These are phyloP conservation scores for Talaromyces marneffei DNA, from an alignment of 2,329 filamentous ascomycete genomes.

Conservation along the genomic window DNA sequence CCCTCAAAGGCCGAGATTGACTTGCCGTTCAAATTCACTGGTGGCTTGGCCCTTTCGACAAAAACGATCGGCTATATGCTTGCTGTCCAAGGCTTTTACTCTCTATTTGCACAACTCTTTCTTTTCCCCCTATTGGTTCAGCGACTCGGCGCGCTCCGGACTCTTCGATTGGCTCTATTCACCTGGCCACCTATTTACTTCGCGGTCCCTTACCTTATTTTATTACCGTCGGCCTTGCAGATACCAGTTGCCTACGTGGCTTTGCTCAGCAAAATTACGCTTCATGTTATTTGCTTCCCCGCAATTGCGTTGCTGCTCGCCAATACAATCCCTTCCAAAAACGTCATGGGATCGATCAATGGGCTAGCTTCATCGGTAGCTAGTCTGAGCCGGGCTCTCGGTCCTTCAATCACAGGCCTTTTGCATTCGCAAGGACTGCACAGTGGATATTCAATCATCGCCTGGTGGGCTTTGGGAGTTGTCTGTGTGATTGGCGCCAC, in stretches of 20 bases:
- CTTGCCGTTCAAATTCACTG: slow-evolving; percentile 82
- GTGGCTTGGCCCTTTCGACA: slow-evolving; percentile 76
- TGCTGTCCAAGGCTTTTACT: slow-evolving; percentile 81
- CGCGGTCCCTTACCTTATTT: slow-evolving; percentile 77
- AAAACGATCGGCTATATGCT: slow-evolving; percentile 83
- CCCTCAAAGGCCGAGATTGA: slow-evolving; percentile 45
- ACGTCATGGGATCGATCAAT: slow-evolving; percentile 86
- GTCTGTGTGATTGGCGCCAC: slow-evolving; percentile 70
- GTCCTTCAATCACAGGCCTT: slow-evolving; percentile 79
- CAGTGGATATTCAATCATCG: slow-evolving; percentile 76
- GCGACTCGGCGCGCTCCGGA: slow-evolving; percentile 68
- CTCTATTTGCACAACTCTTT: slow-evolving; percentile 77
- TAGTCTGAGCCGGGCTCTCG: slow-evolving; percentile 79
- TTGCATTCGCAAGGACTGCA: slow-evolving; percentile 75
- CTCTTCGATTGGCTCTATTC: slow-evolving; percentile 75
- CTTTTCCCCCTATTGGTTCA: slow-evolving; percentile 74
- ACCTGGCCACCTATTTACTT: slow-evolving; percentile 86
- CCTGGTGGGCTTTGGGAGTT: slow-evolving; percentile 85
- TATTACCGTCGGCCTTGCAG: slow-evolving; percentile 67
- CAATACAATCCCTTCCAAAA: slow-evolving; percentile 76
- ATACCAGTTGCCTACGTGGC: slow-evolving; percentile 70
- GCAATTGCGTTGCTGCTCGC: slow-evolving; percentile 83
- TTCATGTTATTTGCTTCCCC: slow-evolving; percentile 85
- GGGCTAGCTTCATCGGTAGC: slow-evolving; percentile 87
- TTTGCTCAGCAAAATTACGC: slow-evolving; percentile 87